phyloP scores from a whole-genome alignment of 148 eudicot genomes.

The Amaranthus cruentus region DNA sequence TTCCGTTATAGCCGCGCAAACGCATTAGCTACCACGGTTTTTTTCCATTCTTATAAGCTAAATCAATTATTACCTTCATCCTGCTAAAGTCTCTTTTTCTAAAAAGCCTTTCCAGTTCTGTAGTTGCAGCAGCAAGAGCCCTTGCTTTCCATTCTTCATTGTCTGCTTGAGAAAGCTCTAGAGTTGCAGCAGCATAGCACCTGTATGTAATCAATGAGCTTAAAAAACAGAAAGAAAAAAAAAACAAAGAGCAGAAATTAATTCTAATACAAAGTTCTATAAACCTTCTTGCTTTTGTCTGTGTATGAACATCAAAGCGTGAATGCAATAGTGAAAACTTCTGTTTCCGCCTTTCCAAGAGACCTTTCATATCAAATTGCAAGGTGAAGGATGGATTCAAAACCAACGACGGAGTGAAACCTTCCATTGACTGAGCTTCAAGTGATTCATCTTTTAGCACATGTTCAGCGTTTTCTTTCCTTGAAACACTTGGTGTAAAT shows the following conservation, averaged over 20 bases:
- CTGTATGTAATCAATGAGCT: conserved; percentile 32
- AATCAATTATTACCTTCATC: conserved; percentile 62
- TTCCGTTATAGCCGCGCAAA: no score
- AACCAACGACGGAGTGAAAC: conserved; percentile 30
- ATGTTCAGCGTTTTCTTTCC: conserved; percentile 23
- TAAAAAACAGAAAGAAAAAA: neutral
- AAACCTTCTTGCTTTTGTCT: conserved; percentile 43
- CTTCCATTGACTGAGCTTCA: conserved; percentile 29
- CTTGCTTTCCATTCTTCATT: conserved; percentile 62
- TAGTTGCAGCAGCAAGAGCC: conserved; percentile 87
- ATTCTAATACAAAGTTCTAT: neutral
- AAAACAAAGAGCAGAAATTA: neutral
- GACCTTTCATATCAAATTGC: conserved; percentile 68
- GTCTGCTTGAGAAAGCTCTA: conserved; percentile 58
- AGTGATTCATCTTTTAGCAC: conserved; percentile 32
- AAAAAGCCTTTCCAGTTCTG: conserved; percentile 86
- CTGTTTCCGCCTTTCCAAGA: conserved; percentile 55
- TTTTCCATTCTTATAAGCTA: neutral
- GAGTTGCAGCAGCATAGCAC: conserved; percentile 72
- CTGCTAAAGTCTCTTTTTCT: conserved; percentile 73
- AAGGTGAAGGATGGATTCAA: conserved; percentile 47
- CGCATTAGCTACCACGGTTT: neutral
- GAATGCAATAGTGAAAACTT: conserved; percentile 45
- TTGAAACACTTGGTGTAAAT: conserved; percentile 27
- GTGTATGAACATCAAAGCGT: conserved; percentile 27